Conservation (phyloP, 768 basidiomycete genomes). For the Multifurca ochricompacta region DNA sequence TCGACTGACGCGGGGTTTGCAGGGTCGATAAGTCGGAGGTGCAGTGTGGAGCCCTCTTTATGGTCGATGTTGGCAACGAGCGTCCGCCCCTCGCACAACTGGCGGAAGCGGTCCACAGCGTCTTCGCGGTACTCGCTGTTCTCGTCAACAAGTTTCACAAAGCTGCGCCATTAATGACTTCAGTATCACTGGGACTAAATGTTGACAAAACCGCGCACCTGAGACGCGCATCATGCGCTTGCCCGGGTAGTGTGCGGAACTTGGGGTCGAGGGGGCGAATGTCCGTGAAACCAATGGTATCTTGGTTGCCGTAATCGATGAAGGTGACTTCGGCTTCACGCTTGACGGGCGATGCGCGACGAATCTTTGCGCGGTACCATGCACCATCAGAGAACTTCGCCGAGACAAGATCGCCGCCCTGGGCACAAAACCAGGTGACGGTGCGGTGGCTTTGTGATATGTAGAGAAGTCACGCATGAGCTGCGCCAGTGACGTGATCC, state of each 20-base stretch:
- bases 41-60: slow-evolving; percentile 67
- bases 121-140: slow-evolving; percentile 86
- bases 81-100: slow-evolving; percentile 85
- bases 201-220: slow-evolving; percentile 40
- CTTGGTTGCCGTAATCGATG: slow-evolving; percentile 94
- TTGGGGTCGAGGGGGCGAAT: slow-evolving; percentile 84
- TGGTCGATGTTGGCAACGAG: slow-evolving; percentile 94
- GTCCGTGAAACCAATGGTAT: slow-evolving; percentile 71
- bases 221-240: slow-evolving; percentile 90
- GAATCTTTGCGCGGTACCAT: slow-evolving; percentile 95
- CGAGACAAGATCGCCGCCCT: slow-evolving; percentile 86
- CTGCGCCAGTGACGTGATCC: slow-evolving; percentile 85
- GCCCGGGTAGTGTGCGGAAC: slow-evolving; percentile 85
- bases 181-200: too few relatives aligned
- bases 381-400: slow-evolving; percentile 91
- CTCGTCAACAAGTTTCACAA: slow-evolving; percentile 72
- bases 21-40: slow-evolving; percentile 91
- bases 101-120: slow-evolving; percentile 78
- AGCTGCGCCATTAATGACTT: slow-evolving; percentile 38
- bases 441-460: slow-evolving; percentile 63
- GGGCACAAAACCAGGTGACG: slow-evolving; percentile 66
- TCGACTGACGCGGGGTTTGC: slow-evolving; percentile 56
- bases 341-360: slow-evolving; percentile 77
- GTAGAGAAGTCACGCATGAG: slow-evolving; percentile 91
- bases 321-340: slow-evolving; percentile 93